Evolutionary conservation across 306 rosid species (phyloP), one percentile per base, ranked within the genome.

Genomic region (Medicago ruthenica): DNA sequence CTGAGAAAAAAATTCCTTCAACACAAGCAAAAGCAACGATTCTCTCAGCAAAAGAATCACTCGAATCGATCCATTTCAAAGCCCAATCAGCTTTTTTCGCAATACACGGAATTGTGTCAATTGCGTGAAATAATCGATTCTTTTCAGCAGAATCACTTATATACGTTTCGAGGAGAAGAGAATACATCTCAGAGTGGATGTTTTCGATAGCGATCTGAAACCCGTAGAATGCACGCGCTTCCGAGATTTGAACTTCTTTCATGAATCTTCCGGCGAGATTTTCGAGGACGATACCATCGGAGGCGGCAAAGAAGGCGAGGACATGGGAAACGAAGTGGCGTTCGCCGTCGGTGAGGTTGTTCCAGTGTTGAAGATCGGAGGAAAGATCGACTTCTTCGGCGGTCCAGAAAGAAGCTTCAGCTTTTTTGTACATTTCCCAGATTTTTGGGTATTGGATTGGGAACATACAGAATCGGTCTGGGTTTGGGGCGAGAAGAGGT

Each of bases 351-450:
- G 64, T 22, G 12, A 58, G 16, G 39, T n/a, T 1, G 2, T 58
- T 58, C 64, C 64, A 58, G 64, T 58, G 64, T 0, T 22, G 16
- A 1, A 22, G 64, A 22, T 58, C 64, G 24, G 24, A n/a, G 0
- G 64, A 58, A 12, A 58, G 15, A 22, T 58, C 64, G 16, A 58
- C 64, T 22, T 58, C 64, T 58, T 58, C 64, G 2, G 64, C 64
- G 1, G 64, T 58, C 64, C 64, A 58, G 64, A 58, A 58, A 0
- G 64, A 58, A 2, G 64, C 64, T 58, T 58, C 64, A 0, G 64
- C 64, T 22, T 58, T 58, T 22, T 58, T 58, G 64, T 58, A 58
- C 64, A 58, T 58, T 22, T 58, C 64, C 64, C 64, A 58, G 16
- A 58, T 58, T 22, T 58, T 58, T 4, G 64, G 64, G 64, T 58